Base-by-base conservation (phyloP, 352 stramenopile genomes). In the Pythium pyrilobum region DNA sequence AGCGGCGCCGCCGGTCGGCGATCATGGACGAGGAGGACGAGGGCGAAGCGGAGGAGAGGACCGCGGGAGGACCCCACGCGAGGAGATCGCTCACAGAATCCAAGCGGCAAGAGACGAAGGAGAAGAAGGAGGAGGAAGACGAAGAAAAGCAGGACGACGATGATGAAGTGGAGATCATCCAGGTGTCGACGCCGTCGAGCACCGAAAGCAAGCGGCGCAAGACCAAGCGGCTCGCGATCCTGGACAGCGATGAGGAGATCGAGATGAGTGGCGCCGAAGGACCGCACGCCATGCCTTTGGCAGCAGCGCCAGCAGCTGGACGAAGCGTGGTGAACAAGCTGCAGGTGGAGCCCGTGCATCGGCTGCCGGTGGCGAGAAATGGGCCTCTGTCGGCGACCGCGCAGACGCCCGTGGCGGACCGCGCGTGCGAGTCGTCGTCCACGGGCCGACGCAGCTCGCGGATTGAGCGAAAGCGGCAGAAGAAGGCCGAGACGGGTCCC, bases 1-100 rank as follows among this genome's bases (percentile, higher is more conserved):
- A 89, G 59, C 77, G 78, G 27, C 66, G 68, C 16, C 76, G 78
- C 27, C 65, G 59, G 46, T 85, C 78, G 32, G 62, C 74, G 21
- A 76, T 87, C 47, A 45, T 81, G 39, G 50, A 87, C 51, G 73
- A 83, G 0, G 81, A 88, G 11, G 77, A 87, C 18, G 74, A 85
- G 12, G 62, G 51, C 23, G 63, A 58, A 7, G 57, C 50, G 12
- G 40, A 25, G 10, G 40, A 52, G 28, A 37, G 32, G 31, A 18
- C 28, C 11, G 15, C 32, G 15, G 4, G 29, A 8, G 9, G 40
- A 23, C n/a, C 38, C 21, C 29, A 24, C 13, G 18, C 41, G 15
- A 25, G 37, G 28, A 44, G 6, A 18, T 20, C 31, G 31, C 4
- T 20, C 25, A 41, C 8, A 18, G 20, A 28, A 6, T 18, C 38